phyloP scores from a whole-genome alignment of 208 protist species.

The Crithidia sp. region DNA sequence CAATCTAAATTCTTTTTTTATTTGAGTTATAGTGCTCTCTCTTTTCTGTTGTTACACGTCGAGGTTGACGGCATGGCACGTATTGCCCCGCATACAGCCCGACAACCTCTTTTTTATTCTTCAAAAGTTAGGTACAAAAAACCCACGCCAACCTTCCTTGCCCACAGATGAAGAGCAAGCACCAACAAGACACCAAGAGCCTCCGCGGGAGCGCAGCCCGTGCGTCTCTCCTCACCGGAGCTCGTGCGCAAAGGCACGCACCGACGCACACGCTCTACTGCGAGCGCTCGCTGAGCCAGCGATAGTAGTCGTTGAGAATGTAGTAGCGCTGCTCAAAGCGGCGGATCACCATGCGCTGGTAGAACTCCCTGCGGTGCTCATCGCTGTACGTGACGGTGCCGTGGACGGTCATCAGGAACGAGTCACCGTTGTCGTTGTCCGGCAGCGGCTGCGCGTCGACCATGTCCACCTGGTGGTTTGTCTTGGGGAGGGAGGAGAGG shows the following conservation, averaged over 20 bases:
- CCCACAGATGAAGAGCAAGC: no score
- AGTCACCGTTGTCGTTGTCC: slow-evolving; percentile 76
- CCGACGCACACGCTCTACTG: slow-evolving; percentile 13
- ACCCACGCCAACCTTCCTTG: no score
- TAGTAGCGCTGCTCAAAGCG: slow-evolving; percentile 74
- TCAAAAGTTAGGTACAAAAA: no score
- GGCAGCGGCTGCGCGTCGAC: slow-evolving; percentile 92
- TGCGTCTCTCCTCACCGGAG: no score
- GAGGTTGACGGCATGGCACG: no score
- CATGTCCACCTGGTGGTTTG: slow-evolving; percentile 77
- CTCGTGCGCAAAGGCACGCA: background rate
- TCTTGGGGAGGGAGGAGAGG: slow-evolving; percentile 69
- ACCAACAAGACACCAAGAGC: no score
- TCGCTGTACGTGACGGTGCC: slow-evolving; percentile 86
- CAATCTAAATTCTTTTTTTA: no score
- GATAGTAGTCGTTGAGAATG: slow-evolving; percentile 93
- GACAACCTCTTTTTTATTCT: no score
- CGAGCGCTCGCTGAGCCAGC: slow-evolving; percentile 79
- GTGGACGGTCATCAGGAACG: slow-evolving; percentile 82
- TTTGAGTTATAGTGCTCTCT: no score
- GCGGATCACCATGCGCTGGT: slow-evolving; percentile 85
- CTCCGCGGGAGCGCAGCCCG: no score
- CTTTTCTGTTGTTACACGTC: no score
- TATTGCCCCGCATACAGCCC: no score
- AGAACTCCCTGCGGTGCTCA: slow-evolving; percentile 89